These are phyloP conservation scores for Yarrowia sp. DNA, from an alignment of 805 yeast genomes.

Conservation along the genomic window DNA sequence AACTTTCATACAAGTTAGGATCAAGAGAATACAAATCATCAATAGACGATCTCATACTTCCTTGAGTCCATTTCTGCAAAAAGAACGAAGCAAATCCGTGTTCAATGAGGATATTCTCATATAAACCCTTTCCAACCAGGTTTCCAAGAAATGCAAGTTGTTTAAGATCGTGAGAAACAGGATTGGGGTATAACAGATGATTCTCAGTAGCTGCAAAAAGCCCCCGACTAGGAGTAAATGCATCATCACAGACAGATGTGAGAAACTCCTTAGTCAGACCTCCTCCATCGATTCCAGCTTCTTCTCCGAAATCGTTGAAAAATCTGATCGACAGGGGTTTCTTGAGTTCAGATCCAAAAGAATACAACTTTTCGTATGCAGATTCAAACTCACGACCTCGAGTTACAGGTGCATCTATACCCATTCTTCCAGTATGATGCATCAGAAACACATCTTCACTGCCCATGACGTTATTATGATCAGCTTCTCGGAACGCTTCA, in stretches of 20 bases:
- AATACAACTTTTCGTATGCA: conserved; percentile 60
- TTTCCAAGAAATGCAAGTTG: conserved; percentile 67
- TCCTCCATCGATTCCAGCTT: conserved; percentile 95
- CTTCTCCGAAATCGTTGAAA: conserved; percentile 69
- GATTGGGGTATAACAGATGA: conserved; percentile 74
- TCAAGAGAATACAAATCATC: conserved; percentile 79
- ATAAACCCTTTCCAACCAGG: conserved; percentile 83
- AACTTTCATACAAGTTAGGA: conserved; percentile 57
- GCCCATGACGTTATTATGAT: conserved; percentile 35
- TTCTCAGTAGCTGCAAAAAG: conserved; percentile 48
- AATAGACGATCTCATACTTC: conserved; percentile 50
- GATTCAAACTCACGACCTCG: conserved; percentile 73
- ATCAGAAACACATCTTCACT: conserved; percentile 4
- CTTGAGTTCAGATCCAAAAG: conserved; percentile 57
- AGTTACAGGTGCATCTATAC: conserved; percentile 53
- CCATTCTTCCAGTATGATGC: conserved; percentile 29
- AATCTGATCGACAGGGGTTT: conserved; percentile 62
- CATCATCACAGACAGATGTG: conserved; percentile 67
- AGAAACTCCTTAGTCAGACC: conserved; percentile 91
- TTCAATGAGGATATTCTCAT: conserved; percentile 78
- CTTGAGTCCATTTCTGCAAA: conserved; percentile 59
- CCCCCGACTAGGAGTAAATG: conserved; percentile 48
- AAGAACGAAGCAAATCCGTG: conserved; percentile 85
- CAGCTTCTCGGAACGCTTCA: conserved; percentile 58
- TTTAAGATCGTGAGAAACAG: conserved; percentile 45